These are phyloP conservation scores for Penicillium sp. DNA, from an alignment of 2,329 filamentous ascomycete species.

Conservation along the genomic window DNA sequence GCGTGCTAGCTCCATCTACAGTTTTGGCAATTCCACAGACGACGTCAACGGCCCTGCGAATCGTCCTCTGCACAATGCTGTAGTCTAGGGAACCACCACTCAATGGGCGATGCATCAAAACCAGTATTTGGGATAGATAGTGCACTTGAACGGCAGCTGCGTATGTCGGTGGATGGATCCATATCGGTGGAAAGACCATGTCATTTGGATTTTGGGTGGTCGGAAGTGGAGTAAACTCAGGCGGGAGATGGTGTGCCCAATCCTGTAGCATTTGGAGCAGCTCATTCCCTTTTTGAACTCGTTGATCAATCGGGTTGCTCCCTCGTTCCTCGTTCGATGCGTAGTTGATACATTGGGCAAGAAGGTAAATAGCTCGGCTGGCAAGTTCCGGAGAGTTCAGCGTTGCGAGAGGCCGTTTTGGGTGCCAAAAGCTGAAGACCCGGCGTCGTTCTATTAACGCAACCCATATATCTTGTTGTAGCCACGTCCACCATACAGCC, in stretches of 20 bases:
- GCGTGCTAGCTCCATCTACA: constrained; percentile 18
- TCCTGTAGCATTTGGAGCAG: constrained; percentile 49
- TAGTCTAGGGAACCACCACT: constrained; percentile 49
- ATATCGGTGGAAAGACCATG: constrained; percentile 45
- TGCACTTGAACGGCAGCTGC: constrained; percentile 51
- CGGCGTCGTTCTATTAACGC: constrained; percentile 57
- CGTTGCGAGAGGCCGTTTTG: constrained; percentile 45
- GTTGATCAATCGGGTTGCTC: constrained; percentile 37
- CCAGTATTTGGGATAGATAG: constrained; percentile 51
- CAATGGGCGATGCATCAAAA: constrained; percentile 52
- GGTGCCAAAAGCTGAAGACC: constrained; percentile 57
- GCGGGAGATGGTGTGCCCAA: constrained; percentile 45
- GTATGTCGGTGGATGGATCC: constrained; percentile 49
- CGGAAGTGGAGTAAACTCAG: constrained; percentile 41
- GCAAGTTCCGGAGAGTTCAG: constrained; percentile 55
- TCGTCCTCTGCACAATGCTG: constrained; percentile 18
- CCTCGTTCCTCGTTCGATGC: constrained; percentile 51
- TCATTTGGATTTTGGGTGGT: constrained; percentile 22
- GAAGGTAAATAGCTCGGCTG: constrained; percentile 51
- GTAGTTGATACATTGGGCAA: constrained; percentile 57
- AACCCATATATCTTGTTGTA: constrained; percentile 63
- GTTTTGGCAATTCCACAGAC: constrained; percentile 26
- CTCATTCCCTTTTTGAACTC: constrained; percentile 46
- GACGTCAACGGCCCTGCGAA: constrained; percentile 18
- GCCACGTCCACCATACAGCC: constrained; percentile 64